Percentiles rank a stretch among this genome's conserved stretches.
These are phyloP conservation scores for Mrakiaceae sp. DNA, from an alignment of 1,284 basidiomycete species.

Conservation along the genomic window DNA sequence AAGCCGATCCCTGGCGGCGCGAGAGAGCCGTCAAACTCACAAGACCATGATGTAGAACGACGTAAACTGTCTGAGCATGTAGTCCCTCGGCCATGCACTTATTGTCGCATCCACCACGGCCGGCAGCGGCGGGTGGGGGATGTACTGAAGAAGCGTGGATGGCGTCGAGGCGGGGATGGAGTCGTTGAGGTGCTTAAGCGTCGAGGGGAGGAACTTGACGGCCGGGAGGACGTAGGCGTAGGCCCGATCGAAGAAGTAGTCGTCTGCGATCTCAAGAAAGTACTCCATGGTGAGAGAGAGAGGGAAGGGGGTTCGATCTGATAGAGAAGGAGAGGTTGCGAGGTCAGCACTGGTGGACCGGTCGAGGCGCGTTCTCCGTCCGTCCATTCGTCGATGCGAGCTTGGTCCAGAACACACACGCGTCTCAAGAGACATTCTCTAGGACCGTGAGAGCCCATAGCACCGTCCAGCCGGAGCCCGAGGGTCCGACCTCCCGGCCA, in stretches of 20 bases:
- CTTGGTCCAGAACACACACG: background rate
- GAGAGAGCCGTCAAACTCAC: too few species aligned
- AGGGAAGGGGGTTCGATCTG: background rate
- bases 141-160: constrained; percentile 22
- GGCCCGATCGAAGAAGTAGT: constrained; percentile 60
- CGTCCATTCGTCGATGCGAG: background rate
- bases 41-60: constrained; percentile 68
- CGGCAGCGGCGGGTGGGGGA: constrained; percentile 18
- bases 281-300: constrained; percentile 56
- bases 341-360: background rate
- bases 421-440: background rate
- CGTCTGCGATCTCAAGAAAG: constrained; percentile 59
- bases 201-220: constrained; percentile 29
- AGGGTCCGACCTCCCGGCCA: background rate
- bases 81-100: constrained; percentile 69
- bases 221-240: constrained; percentile 66
- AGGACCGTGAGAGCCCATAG: background rate
- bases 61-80: constrained; percentile 61
- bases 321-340: background rate
- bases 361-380: background rate
- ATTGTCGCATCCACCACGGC: constrained; percentile 22
- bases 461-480: background rate
- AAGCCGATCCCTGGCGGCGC: too few species aligned
- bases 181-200: constrained; percentile 27
- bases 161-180: constrained; percentile 32